A percentile compares a stretch with the other conserved stretches of the same genome.
phyloP scores from a whole-genome alignment of 768 basidiomycete genomes.

The Xerocomellus chrysenteron region DNA sequence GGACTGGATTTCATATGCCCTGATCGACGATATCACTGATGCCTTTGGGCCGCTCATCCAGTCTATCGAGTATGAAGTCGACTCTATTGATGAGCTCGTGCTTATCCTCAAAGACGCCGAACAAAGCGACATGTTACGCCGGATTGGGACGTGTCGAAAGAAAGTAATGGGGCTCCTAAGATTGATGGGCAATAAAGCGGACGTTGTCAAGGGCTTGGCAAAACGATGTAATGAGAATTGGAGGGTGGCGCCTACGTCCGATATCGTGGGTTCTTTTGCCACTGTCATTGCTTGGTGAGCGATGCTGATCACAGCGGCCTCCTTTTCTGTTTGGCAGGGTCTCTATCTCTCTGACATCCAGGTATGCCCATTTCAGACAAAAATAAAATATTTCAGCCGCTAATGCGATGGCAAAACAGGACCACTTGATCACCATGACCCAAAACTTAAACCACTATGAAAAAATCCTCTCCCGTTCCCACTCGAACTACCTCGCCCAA shows the following conservation, averaged over 20 bases:
- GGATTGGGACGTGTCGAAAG: conserved; percentile 97
- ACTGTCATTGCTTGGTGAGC: background rate
- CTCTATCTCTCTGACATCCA: conserved; percentile 95
- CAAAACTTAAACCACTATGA: conserved; percentile 99
- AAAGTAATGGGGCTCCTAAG: conserved; percentile 98
- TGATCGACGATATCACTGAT: conserved; percentile 99
- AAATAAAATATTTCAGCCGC: background rate
- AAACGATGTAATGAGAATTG: conserved; percentile 99
- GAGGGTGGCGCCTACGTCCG: conserved; percentile 96
- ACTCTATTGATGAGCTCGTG: conserved; percentile 97
- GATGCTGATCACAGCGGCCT: background rate
- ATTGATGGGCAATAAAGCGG: conserved; percentile 99
- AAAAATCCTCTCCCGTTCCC: conserved; percentile 97
- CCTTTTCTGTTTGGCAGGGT: conserved; percentile 49
- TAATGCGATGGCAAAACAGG: conserved; percentile 40
- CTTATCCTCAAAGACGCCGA: conserved; percentile 74
- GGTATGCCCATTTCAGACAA: conserved; percentile 33
- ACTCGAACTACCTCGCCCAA: conserved; percentile 98
- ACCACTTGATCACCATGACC: conserved; percentile 99
- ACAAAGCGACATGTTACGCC: conserved; percentile 95
- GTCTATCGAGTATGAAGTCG: conserved; percentile 98
- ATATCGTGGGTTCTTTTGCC: conserved; percentile 63
- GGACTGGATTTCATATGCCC: conserved; percentile 99
- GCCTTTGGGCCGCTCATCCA: conserved; percentile 99
- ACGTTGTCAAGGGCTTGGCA: conserved; percentile 97